A percentile compares a stretch with the other conserved stretches of the same genome.
Conservation (phyloP, 495 filamentous ascomycete genomes). For the Daldinia bambusicola region DNA sequence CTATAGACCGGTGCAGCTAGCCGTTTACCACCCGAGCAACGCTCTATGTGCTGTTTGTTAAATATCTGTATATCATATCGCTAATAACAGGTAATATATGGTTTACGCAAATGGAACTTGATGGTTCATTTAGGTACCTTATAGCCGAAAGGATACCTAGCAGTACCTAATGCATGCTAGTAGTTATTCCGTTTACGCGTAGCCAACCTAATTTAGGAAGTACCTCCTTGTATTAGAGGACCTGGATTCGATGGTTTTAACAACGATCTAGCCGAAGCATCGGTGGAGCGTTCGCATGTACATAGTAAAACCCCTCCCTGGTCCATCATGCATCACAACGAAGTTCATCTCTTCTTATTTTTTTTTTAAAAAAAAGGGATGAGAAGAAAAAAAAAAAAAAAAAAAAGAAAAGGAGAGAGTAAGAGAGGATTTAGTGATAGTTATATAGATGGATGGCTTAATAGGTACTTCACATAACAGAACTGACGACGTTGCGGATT, state of each 20-base stretch:
- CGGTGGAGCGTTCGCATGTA: conserved; percentile 19
- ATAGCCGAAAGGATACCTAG: not conserved
- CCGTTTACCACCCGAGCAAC: conserved; percentile 14
- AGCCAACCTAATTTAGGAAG: conserved; percentile 22
- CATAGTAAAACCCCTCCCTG: not conserved
- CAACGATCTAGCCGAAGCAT: conserved; percentile 30
- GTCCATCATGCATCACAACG: not conserved
- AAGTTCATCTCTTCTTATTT: not conserved
- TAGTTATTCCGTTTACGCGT: not conserved
- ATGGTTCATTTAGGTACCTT: not conserved
- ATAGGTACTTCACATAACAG: not conserved
- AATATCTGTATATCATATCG: too few relatives aligned
- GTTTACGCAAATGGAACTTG: not conserved
- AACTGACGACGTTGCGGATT: conserved; percentile 14
- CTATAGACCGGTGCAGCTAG: conserved; percentile 30
- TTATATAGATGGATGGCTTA: not conserved
- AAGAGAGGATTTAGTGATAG: not conserved
- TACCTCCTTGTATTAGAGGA: conserved; percentile 26
- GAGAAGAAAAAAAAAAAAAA: too few relatives aligned
- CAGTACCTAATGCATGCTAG: not conserved
- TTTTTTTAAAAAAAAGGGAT: not conserved
- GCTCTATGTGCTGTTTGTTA: conserved; percentile 18
- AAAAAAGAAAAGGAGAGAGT: too few relatives aligned
- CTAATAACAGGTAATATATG: not conserved
- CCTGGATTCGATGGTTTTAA: conserved; percentile 28